Evolutionary conservation across 2,329 filamentous ascomycete genomes (phyloP).

Genomic region (Aquanectria penicillioides): DNA sequence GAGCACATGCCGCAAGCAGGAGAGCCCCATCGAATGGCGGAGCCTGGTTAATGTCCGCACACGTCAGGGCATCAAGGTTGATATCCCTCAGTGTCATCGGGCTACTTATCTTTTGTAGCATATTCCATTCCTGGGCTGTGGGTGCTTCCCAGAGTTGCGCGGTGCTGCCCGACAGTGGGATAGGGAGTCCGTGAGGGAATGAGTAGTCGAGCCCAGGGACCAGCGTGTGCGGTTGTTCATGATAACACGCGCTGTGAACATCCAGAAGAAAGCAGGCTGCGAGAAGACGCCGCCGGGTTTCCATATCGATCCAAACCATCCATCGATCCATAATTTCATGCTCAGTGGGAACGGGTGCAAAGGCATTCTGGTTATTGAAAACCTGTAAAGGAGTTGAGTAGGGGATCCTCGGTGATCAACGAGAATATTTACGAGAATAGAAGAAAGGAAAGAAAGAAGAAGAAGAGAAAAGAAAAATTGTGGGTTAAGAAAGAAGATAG

Average conservation of each 20-base stretch:
- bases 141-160: constrained; percentile 60
- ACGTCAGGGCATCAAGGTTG: constrained; percentile 48
- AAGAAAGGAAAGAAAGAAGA: constrained; percentile 41
- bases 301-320: constrained; percentile 62
- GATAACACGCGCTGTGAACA: constrained; percentile 64
- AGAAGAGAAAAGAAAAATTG: neutral
- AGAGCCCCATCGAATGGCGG: constrained; percentile 52
- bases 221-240: constrained; percentile 56
- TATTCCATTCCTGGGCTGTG: constrained; percentile 57
- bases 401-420: constrained; percentile 18
- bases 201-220: constrained; percentile 50
- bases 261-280: constrained; percentile 67
- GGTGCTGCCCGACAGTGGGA: constrained; percentile 59
- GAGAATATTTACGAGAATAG: constrained; percentile 32
- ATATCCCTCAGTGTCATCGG: constrained; percentile 40
- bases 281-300: constrained; percentile 64
- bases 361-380: constrained; percentile 46
- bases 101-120: constrained; percentile 41
- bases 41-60: constrained; percentile 48
- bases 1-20: constrained; percentile 51
- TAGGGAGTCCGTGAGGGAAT: constrained; percentile 48
- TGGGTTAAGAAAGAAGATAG: constrained; percentile 18
- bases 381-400: constrained; percentile 52
- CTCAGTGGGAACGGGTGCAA: constrained; percentile 32
- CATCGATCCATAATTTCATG: constrained; percentile 52